These are phyloP conservation scores for Scutellaria galericulata DNA, from an alignment of 257 asterid genomes.

Conservation along the genomic window DNA sequence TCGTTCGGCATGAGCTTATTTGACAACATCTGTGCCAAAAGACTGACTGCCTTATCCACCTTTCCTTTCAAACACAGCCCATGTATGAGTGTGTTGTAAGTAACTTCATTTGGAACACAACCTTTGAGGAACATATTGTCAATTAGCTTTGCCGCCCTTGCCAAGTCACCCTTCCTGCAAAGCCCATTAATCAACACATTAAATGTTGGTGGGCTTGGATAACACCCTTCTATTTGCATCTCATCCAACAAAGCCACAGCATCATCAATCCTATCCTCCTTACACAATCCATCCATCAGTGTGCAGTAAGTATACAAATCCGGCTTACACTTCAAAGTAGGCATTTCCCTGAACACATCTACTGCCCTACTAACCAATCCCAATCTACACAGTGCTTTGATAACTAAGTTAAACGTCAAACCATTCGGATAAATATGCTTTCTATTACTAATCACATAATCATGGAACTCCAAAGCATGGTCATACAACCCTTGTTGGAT, in stretches of 20 bases:
- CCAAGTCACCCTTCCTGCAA: conserved; percentile 81
- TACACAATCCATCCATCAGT: conserved; percentile 96
- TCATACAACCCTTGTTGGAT: conserved; percentile 61
- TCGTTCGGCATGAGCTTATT: conserved; percentile 65
- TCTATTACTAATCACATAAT: conserved; percentile 44
- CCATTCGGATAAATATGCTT: conserved; percentile 59
- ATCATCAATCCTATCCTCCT: conserved; percentile 77
- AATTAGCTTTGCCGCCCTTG: conserved; percentile 72
- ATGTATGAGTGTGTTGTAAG: conserved; percentile 89
- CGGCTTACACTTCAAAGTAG: conserved; percentile 51
- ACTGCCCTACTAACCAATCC: conserved; percentile 62
- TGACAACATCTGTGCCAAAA: conserved; percentile 73
- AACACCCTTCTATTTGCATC: conserved; percentile 91
- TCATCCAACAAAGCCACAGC: conserved; percentile 91
- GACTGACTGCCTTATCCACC: conserved; percentile 74
- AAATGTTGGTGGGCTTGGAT: conserved; percentile 62
- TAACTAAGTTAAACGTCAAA: conserved; percentile 76
- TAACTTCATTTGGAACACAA: conserved; percentile 81
- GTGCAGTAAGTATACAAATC: conserved; percentile 89
- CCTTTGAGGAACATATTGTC: conserved; percentile 97
- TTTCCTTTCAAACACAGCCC: conserved; percentile 89
- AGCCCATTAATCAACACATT: conserved; percentile 89
- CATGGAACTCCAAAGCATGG: conserved; percentile 70
- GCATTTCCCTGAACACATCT: conserved; percentile 76
- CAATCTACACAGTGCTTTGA: conserved; percentile 75